Percentiles rank a stretch among this genome's conserved stretches.
Evolutionary conservation across 306 rosid species (phyloP).

Genomic region (Cucumis sativus): Cucumber_9930_V3 NC_026659.2:19863001-19863500

Average conservation of each 20-base stretch:
- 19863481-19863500: conserved; percentile 50
- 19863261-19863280: not conserved
- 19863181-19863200: not conserved
- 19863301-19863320: not conserved
- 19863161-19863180: not conserved
- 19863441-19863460: conserved; percentile 21
- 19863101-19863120: not conserved
- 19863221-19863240: not conserved
- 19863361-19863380: no score
- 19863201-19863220: not conserved
- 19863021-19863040: not conserved
- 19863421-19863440: not conserved
- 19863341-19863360: not conserved
- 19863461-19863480: conserved; percentile 33
- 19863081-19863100: not conserved
- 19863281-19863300: not conserved
- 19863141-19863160: not conserved
- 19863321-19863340: not conserved
- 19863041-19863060: not conserved
- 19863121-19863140: not conserved
- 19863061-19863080: not conserved
- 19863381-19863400: not conserved
- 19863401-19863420: not conserved
- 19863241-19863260: not conserved
- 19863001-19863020: not conserved